Evolutionary conservation across 805 yeast species (phyloP).

Genomic region (Candida vaughaniae): DNA sequence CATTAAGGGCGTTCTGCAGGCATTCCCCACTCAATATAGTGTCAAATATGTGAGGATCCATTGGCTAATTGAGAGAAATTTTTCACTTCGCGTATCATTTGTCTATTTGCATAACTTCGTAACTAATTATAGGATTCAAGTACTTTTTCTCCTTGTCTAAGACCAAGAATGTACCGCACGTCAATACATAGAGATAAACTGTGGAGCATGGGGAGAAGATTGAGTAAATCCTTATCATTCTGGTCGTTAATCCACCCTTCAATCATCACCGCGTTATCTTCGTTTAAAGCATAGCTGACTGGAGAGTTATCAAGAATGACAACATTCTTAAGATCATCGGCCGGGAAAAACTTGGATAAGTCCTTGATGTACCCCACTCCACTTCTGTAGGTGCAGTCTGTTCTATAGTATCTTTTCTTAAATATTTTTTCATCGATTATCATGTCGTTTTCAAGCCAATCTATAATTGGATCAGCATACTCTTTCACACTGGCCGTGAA

Average conservation of each 20-base stretch:
- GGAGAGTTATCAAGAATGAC: constrained; percentile 93
- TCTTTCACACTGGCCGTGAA: constrained; percentile 94
- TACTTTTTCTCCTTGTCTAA: constrained; percentile 69
- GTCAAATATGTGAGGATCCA: no score
- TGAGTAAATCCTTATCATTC: constrained; percentile 79
- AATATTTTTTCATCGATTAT: constrained; percentile 29
- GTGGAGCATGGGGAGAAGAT: constrained; percentile 75
- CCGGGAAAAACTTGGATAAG: constrained; percentile 41
- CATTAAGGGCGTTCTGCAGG: constrained; percentile 4
- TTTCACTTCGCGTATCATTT: no score
- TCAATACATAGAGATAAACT: constrained; percentile 80
- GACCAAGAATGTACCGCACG: constrained; percentile 72
- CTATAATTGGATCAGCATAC: constrained; percentile 96
- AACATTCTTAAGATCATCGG: constrained; percentile 72
- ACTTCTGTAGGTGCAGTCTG: constrained; percentile 70
- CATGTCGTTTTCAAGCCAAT: constrained; percentile 75
- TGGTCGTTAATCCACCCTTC: constrained; percentile 99
- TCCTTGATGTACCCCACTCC: constrained; percentile 80
- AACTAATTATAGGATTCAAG: no score
- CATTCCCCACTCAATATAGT: no score
- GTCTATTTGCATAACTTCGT: no score
- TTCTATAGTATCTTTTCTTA: constrained; percentile 67
- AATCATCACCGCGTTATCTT: constrained; percentile 84
- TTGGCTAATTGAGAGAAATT: no score
- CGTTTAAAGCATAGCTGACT: constrained; percentile 78